Evolutionary conservation across 805 yeast genomes (phyloP).

Genomic region (Wickerhamomyces hampshirensis): DNA sequence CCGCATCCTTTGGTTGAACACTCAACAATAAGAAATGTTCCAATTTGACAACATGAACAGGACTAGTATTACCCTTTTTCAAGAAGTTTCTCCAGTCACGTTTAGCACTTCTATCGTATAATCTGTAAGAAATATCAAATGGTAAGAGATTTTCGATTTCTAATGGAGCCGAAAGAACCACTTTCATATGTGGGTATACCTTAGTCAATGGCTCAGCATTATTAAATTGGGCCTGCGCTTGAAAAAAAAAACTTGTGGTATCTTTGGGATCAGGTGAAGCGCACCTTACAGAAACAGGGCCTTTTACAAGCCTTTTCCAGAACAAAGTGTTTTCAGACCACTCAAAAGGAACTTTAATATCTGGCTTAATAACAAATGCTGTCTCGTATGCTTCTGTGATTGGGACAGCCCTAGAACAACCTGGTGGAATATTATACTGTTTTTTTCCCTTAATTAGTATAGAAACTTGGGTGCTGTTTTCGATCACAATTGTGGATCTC

Average conservation of each 20-base stretch:
- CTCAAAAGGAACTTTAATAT: conserved; percentile 44
- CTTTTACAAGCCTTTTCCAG: conserved; percentile 59
- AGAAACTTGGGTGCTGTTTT: conserved; percentile 58
- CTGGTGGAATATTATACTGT: conserved; percentile 45
- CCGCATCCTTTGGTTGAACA: conserved; percentile 58
- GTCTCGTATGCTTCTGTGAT: conserved; percentile 60
- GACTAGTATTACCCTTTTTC: conserved; percentile 59
- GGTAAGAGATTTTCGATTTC: conserved; percentile 84
- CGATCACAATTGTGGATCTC: conserved; percentile 67
- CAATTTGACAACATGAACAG: conserved; percentile 76
- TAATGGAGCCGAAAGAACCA: conserved; percentile 79
- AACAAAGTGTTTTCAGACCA: conserved; percentile 63
- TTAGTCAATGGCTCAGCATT: conserved; percentile 63
- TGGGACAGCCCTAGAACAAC: conserved; percentile 63
- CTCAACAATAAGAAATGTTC: conserved; percentile 67
- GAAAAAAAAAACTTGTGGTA: conserved; percentile 56
- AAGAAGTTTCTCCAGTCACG: conserved; percentile 63
- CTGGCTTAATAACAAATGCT: conserved; percentile 58
- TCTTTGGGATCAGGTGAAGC: conserved; percentile 34
- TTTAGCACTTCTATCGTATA: conserved; percentile 69
- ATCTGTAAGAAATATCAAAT: conserved; percentile 65
- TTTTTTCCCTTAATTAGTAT: conserved; percentile 31
- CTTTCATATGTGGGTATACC: conserved; percentile 79
- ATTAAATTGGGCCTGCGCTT: conserved; percentile 63
- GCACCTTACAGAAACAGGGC: conserved; percentile 59